These are phyloP conservation scores for Rhipidocladum racemiflorum DNA, from an alignment of 176 grass and related monocot genomes.

Conservation along the genomic window DNA sequence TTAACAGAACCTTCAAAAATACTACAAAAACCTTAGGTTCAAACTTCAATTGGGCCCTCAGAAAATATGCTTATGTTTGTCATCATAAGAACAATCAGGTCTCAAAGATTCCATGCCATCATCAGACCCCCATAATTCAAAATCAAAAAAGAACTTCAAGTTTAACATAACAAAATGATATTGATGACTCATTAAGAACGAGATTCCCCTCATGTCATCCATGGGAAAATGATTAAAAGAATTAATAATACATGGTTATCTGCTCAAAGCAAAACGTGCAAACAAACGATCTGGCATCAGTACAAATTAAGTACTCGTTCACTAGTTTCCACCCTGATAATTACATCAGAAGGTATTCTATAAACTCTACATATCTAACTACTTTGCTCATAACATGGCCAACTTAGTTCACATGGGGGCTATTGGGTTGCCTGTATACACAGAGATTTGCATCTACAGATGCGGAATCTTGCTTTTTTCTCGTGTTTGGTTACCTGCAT, in stretches of 20 bases:
- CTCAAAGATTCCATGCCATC: constrained; percentile 42
- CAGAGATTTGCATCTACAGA: too few relatives aligned
- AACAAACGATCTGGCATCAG: neutral
- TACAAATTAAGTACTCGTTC: neutral
- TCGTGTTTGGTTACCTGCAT: too few relatives aligned
- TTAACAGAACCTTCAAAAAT: neutral
- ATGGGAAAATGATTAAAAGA: neutral
- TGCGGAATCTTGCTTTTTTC: too few relatives aligned
- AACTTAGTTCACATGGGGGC: neutral
- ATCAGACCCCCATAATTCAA: neutral
- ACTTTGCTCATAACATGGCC: neutral
- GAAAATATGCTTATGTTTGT: constrained; percentile 31
- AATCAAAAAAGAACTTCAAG: neutral
- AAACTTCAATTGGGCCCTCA: neutral
- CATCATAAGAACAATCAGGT: constrained; percentile 34
- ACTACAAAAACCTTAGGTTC: neutral
- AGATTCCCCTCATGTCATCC: neutral
- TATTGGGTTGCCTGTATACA: too few relatives aligned
- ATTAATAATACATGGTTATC: neutral
- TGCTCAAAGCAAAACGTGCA: neutral
- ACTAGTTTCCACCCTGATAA: neutral
- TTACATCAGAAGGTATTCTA: neutral
- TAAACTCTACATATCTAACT: neutral
- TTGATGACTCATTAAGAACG: neutral
- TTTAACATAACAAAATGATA: neutral